Base-by-base conservation (phyloP, 805 yeast species). In the Dipodascus geniculatus region DNA sequence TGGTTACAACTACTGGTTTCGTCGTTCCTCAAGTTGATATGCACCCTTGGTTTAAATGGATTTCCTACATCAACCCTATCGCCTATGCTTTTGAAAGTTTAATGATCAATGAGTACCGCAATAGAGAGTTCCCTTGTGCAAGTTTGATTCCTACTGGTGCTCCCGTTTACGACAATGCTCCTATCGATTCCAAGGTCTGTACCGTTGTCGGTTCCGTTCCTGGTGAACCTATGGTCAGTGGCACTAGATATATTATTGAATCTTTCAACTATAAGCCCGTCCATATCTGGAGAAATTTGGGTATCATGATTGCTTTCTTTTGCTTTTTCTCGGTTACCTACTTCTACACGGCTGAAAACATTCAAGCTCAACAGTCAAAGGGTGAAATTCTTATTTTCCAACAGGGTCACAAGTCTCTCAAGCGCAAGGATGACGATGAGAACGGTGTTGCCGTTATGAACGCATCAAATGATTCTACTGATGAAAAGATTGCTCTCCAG, bases 211-310 rank as follows among this genome's bases (percentile, higher is more conserved):
- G 91, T 47, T 71, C 90, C 14, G 59, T 60, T 1, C 70, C 81
- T 1, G 93, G 95, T 48, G 62, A 65, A 22, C 54, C 63, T 14
- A 58, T 57, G 50, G 86, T 87, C 50, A 61, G 66, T 28, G 96
- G 95, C 60, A 79, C 80, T 58, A 68, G 65, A 33, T 87, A 83
- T 62, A 58, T 87, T 54, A 57, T 57, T 3, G 60, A 60, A 2
- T 65, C 80, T 6, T 87, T 67, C 67, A 63, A 67, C 47, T 87
- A 82, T 70, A 63, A 63, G 20, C 79, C 74, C 61, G 57, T 66
- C 20, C 87, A 87, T 66, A 74, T 77, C 51, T 87, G 96, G 96
- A 80, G 95, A 71, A 85, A 87, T 65, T 74, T 83, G 54, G 96
- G 89, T 62, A 78, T 83, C 56, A 55, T 78, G 55, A 64, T 81